These are phyloP conservation scores for Suhomyces coccinellae DNA, from an alignment of 1,139 yeast species.

Conservation along the genomic window DNA sequence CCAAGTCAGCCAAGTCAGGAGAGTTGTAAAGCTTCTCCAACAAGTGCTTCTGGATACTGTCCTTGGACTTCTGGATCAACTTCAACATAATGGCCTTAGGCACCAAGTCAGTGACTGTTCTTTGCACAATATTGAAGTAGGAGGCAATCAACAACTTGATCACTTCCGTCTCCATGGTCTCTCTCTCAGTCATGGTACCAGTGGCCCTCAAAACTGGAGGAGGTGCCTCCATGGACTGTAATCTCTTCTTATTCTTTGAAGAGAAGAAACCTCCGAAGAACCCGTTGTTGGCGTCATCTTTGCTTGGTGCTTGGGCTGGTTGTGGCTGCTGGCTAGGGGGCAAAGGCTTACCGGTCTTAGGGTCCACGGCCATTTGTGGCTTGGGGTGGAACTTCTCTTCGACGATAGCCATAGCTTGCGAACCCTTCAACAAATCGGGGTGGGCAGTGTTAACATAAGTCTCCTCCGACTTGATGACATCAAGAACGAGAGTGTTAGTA, in stretches of 20 bases:
- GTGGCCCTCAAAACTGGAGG: conserved; percentile 94
- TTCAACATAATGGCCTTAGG: conserved; percentile 96
- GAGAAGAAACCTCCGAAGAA: conserved; percentile 96
- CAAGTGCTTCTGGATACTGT: conserved; percentile 85
- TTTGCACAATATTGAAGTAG: conserved; percentile 87
- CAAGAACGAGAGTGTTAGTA: conserved; percentile 80
- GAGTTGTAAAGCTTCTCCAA: conserved; percentile 83
- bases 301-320: conserved; percentile 26
- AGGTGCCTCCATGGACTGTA: conserved; percentile 96
- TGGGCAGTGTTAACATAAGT: conserved; percentile 97
- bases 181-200: conserved; percentile 93
- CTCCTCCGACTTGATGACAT: conserved; percentile 81
- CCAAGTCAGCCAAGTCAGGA: conserved; percentile 71
- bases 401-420: conserved; percentile 93
- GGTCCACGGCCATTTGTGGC: conserved; percentile 81
- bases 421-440: conserved; percentile 92
- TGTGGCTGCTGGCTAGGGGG: conserved; percentile 45
- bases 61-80: conserved; percentile 79
- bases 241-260: conserved; percentile 87
- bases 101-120: conserved; percentile 88
- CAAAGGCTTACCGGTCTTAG: conserved; percentile 85
- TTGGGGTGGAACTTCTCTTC: conserved; percentile 87
- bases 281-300: conserved; percentile 56
- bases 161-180: conserved; percentile 94
- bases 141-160: conserved; percentile 88